phyloP scores from a whole-genome alignment of 257 asterid species.

The Scutellaria minor region DNA sequence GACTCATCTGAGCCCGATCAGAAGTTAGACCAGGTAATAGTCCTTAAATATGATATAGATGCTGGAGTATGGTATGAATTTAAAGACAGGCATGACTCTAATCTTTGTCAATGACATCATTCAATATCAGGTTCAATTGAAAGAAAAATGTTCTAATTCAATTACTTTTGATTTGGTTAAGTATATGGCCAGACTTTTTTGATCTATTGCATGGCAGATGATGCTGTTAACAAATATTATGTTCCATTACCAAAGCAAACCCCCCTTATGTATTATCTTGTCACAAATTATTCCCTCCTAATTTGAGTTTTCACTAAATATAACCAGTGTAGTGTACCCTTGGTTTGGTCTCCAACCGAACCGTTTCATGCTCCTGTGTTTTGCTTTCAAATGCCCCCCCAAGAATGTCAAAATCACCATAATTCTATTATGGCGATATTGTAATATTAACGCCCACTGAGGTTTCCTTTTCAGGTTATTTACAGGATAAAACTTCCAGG shows the following conservation, averaged over 20 bases:
- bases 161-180: neutral
- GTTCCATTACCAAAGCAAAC: neutral
- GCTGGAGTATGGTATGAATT: neutral
- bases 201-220: neutral
- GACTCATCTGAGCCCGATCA: slow-evolving; percentile 90
- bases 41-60: slow-evolving; percentile 13
- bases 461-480: slow-evolving; percentile 61
- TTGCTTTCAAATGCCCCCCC: slow-evolving; percentile 4
- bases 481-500: slow-evolving; percentile 95
- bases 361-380: slow-evolving; percentile 21
- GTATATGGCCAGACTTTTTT: neutral
- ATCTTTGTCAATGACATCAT: neutral
- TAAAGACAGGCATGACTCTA: neutral
- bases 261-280: neutral
- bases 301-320: slow-evolving; percentile 1
- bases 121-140: slow-evolving; percentile 11
- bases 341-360: neutral
- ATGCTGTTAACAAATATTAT: neutral
- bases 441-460: slow-evolving; percentile 17
- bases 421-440: slow-evolving; percentile 7
- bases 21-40: slow-evolving; percentile 83
- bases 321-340: slow-evolving; percentile 13
- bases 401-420: slow-evolving; percentile 2
- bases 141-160: slow-evolving; percentile 17
- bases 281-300: slow-evolving; percentile 7